Evolutionary conservation across 345 rosid species (phyloP).

Genomic region (Eucalyptus cloeziana): DNA sequence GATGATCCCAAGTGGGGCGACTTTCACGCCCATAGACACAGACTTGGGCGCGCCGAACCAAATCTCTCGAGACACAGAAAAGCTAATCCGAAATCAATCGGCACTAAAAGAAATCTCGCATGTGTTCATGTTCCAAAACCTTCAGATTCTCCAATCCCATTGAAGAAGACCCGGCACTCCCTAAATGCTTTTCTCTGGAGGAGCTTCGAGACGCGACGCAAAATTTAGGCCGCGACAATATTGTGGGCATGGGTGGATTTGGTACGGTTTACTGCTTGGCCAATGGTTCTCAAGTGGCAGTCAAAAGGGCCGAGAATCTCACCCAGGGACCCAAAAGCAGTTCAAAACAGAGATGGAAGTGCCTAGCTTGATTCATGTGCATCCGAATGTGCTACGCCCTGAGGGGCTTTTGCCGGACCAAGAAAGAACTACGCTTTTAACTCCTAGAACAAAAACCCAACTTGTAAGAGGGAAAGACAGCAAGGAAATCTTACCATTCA

Average conservation of each 20-base stretch:
- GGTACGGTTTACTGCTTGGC: not conserved
- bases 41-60: not conserved
- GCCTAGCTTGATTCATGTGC: not conserved
- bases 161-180: not conserved
- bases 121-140: not conserved
- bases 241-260: not conserved
- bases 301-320: not conserved
- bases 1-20: not conserved
- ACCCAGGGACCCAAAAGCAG: not conserved
- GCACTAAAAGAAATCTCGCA: not conserved
- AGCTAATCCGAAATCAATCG: not conserved
- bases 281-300: not conserved
- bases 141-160: not conserved
- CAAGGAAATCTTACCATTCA: no score
- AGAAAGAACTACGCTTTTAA: not conserved
- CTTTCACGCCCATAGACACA: not conserved
- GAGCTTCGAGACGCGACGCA: not conserved
- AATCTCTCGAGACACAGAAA: not conserved
- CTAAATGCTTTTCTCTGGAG: not conserved
- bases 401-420: not conserved
- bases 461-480: no score
- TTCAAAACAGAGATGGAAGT: not conserved
- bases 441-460: no score
- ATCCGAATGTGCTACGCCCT: not conserved
- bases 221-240: no score